Evolutionary conservation across 495 filamentous ascomycete genomes (phyloP).

Genomic region (Daldinia grandis): DNA sequence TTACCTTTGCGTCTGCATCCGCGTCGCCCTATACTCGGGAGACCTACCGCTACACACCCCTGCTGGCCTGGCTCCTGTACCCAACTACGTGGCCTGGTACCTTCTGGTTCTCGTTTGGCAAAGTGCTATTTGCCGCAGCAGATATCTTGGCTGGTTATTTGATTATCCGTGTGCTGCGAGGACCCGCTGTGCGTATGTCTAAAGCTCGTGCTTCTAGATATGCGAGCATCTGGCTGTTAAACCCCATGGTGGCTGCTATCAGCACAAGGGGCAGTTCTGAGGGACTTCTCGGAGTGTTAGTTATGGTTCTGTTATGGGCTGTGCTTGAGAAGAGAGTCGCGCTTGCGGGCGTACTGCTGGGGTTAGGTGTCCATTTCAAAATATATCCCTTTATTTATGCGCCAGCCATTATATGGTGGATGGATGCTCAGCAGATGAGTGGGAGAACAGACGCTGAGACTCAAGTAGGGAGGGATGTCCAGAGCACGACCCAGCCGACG

Average conservation of each 20-base stretch:
- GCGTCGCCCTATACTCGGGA: conserved; percentile 83
- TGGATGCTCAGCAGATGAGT: conserved; percentile 64
- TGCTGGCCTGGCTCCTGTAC: conserved; percentile 87
- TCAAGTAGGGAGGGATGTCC: not conserved
- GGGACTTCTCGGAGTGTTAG: conserved; percentile 84
- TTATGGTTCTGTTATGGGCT: conserved; percentile 83
- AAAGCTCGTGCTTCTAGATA: conserved; percentile 69
- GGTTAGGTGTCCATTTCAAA: conserved; percentile 92
- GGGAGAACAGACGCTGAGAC: not conserved
- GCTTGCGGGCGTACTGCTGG: conserved; percentile 79
- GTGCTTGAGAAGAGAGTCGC: conserved; percentile 64
- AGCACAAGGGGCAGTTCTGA: conserved; percentile 94
- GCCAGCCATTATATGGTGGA: conserved; percentile 84
- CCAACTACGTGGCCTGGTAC: conserved; percentile 73
- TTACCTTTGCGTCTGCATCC: conserved; percentile 55
- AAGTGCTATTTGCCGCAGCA: conserved; percentile 81
- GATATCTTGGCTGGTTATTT: conserved; percentile 90
- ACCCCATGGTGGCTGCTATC: conserved; percentile 97
- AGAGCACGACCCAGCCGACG: not conserved
- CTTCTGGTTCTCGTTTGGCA: conserved; percentile 83
- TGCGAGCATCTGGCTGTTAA: conserved; percentile 88
- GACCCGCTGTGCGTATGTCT: conserved; percentile 45
- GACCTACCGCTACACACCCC: conserved; percentile 95
- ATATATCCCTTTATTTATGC: conserved; percentile 99
- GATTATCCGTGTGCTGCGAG: conserved; percentile 68